phyloP scores from a whole-genome alignment of 352 stramenopile species.

The Phytopythium delawarense region DNA sequence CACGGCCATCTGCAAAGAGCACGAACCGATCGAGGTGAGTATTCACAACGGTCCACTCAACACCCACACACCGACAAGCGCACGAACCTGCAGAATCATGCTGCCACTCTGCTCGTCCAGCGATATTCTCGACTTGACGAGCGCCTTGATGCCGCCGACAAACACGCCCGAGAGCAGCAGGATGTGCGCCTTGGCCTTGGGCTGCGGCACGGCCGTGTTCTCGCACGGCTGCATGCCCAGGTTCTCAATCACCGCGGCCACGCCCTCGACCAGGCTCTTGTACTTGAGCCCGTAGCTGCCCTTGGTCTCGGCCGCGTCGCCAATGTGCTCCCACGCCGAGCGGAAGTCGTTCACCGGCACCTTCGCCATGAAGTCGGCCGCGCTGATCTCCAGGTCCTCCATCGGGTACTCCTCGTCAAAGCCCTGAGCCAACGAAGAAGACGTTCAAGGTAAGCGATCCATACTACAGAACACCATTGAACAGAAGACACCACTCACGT shows the following conservation, averaged over 20 bases:
- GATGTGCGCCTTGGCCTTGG: slow-evolving; percentile 94
- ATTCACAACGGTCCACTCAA: neutral
- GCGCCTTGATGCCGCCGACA: slow-evolving; percentile 91
- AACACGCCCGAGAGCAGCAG: slow-evolving; percentile 96
- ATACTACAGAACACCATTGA: neutral
- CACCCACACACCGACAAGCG: neutral
- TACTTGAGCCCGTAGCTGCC: slow-evolving; percentile 97
- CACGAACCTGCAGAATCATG: slow-evolving; percentile 87
- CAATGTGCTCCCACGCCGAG: slow-evolving; percentile 94
- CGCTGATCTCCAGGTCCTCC: slow-evolving; percentile 95
- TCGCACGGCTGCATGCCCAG: slow-evolving; percentile 97
- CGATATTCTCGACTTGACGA: slow-evolving; percentile 95
- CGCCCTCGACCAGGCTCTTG: slow-evolving; percentile 95
- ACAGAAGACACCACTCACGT: slow-evolving; percentile 24
- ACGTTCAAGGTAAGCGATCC: slow-evolving; percentile 6
- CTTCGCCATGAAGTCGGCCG: slow-evolving; percentile 98
- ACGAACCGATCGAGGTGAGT: slow-evolving; percentile 2
- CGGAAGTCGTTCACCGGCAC: slow-evolving; percentile 95
- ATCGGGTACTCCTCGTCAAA: slow-evolving; percentile 99
- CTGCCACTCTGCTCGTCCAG: slow-evolving; percentile 87
- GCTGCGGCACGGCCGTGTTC: slow-evolving; percentile 86
- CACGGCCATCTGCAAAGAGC: slow-evolving; percentile 91
- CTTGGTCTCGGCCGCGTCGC: slow-evolving; percentile 93
- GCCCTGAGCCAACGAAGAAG: slow-evolving; percentile 30
- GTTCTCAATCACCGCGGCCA: slow-evolving; percentile 95